Evolutionary conservation across 495 filamentous ascomycete genomes (phyloP).

Genomic region (Penicillium bialowiezense): DNA sequence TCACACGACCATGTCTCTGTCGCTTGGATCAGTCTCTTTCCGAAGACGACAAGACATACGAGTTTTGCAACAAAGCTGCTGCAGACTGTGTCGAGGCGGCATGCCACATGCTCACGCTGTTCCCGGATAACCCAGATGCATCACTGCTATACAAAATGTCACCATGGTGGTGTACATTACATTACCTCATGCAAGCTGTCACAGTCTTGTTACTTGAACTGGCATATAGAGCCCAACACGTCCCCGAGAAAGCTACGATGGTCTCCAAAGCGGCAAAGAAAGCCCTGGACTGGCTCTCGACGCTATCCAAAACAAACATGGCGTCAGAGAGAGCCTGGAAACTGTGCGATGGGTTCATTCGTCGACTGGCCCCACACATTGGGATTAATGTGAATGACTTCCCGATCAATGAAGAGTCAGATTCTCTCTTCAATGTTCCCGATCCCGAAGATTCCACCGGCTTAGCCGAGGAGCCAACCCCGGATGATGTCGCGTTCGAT

Average conservation of each 20-base stretch:
- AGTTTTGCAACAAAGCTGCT: slow-evolving; percentile 51
- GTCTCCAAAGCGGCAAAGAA: slow-evolving; percentile 54
- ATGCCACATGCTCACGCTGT: slow-evolving; percentile 48
- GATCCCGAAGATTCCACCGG: slow-evolving; percentile 7
- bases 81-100: slow-evolving; percentile 58
- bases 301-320: slow-evolving; percentile 44
- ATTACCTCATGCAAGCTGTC: slow-evolving; percentile 61
- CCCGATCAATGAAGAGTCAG: slow-evolving; percentile 22
- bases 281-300: slow-evolving; percentile 50
- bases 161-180: slow-evolving; percentile 64
- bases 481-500: slow-evolving; percentile 22
- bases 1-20: slow-evolving; percentile 61
- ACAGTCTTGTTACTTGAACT: slow-evolving; percentile 59
- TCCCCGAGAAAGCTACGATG: slow-evolving; percentile 49
- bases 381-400: slow-evolving; percentile 28
- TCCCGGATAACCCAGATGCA: slow-evolving; percentile 44
- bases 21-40: slow-evolving; percentile 40
- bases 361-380: slow-evolving; percentile 39
- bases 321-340: slow-evolving; percentile 50
- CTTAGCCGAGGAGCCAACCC: slow-evolving; percentile 1
- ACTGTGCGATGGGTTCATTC: slow-evolving; percentile 47
- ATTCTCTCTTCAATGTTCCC: slow-evolving; percentile 16
- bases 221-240: slow-evolving; percentile 50
- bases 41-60: slow-evolving; percentile 34
- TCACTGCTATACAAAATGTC: slow-evolving; percentile 46